Conservation (phyloP, 169 alveolate species). For the Babesia bigemina region DNA sequence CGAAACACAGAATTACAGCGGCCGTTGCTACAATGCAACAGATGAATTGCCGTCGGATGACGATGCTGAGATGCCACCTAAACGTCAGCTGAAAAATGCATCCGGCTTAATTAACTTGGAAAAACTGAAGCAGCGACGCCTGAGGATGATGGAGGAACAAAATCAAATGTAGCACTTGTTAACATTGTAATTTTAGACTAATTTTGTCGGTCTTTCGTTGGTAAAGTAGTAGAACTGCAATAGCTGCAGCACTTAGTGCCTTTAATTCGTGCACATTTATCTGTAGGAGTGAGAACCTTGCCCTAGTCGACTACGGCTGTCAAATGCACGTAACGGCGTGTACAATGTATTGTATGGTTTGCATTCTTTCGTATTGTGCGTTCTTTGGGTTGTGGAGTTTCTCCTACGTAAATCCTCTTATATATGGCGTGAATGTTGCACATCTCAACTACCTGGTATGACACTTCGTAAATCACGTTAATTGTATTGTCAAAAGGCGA, state of each 20-base stretch:
- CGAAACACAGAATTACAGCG: neutral
- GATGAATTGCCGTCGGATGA: slow-evolving; percentile 55
- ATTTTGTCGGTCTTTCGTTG: neutral
- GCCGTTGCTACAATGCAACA: slow-evolving; percentile 36
- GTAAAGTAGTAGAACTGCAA: neutral
- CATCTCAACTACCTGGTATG: too few relatives aligned
- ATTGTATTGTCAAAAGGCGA: too few relatives aligned
- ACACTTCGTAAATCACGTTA: too few relatives aligned
- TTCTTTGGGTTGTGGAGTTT: too few relatives aligned
- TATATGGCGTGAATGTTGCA: too few relatives aligned
- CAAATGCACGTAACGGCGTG: too few relatives aligned
- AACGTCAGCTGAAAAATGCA: slow-evolving; percentile 21
- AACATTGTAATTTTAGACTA: too few relatives aligned
- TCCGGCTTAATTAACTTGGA: slow-evolving; percentile 31
- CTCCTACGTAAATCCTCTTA: too few relatives aligned
- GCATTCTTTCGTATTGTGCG: too few relatives aligned
- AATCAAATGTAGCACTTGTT: neutral
- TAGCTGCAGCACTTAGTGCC: neutral
- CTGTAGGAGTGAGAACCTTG: neutral
- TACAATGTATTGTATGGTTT: too few relatives aligned
- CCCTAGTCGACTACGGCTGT: neutral
- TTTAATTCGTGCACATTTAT: neutral
- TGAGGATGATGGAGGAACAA: slow-evolving; percentile 5
- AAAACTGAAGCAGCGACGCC: slow-evolving; percentile 28
- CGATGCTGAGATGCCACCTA: slow-evolving; percentile 19